Evolutionary conservation across 2,329 filamentous ascomycete genomes (phyloP).

Genomic region (Ceratocystiopsis sp.): DNA sequence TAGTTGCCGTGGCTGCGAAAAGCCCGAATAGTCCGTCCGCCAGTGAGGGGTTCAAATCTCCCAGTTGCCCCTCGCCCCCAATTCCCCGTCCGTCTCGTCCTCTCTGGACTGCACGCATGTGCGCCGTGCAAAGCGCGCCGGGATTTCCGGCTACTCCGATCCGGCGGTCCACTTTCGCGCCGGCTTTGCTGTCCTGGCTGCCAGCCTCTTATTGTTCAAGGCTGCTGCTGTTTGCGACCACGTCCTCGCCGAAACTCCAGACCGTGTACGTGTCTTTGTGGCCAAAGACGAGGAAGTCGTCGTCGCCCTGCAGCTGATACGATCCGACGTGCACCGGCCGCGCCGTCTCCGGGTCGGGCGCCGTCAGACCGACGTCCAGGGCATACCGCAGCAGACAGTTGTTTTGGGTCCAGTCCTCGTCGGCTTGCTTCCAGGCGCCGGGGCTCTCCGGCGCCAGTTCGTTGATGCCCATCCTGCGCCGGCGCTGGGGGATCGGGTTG

Average conservation of each 20-base stretch:
- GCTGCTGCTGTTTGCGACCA: not conserved
- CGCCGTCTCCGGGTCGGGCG: not conserved
- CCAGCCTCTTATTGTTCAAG: not conserved
- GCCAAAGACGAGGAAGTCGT: constrained; percentile 8
- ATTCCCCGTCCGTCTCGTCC: no score
- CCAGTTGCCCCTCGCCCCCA: no score
- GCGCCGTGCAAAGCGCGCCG: no score
- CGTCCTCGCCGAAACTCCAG: constrained; percentile 7
- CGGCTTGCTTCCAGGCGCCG: constrained; percentile 6
- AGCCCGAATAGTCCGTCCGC: no score
- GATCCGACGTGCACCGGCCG: constrained; percentile 3
- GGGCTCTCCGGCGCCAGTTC: constrained; percentile 1
- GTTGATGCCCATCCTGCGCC: constrained; percentile 1
- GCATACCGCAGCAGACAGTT: constrained; percentile 7
- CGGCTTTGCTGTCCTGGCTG: no score
- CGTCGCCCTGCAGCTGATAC: constrained; percentile 8
- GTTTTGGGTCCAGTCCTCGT: constrained; percentile 5
- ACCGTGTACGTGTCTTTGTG: constrained; percentile 6
- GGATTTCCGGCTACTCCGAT: no score
- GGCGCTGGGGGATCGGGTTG: not conserved
- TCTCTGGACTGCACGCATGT: no score
- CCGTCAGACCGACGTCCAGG: constrained; percentile 6
- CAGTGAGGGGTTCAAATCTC: no score
- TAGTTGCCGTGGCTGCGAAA: no score
- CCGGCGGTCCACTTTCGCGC: no score